Evolutionary conservation across 495 filamentous ascomycete species (phyloP), one percentile per base, ranked within the genome.

Genomic region (Parathielavia hyrcaniae): DNA sequence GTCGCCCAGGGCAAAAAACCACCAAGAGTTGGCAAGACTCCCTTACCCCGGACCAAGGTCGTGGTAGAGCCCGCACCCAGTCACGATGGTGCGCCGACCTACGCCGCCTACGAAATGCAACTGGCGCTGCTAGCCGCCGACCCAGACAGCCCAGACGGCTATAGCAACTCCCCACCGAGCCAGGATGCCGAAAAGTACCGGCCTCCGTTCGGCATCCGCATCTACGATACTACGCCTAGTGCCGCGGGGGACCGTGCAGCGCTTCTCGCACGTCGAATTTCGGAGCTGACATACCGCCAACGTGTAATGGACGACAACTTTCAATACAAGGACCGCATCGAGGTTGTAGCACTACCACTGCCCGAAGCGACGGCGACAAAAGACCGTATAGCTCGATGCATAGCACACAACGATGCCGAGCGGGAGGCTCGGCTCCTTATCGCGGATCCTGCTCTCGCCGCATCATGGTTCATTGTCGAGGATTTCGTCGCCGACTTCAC

Each of bases 41-140:
- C n/a, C n/a, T 10, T 52, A 10, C 34, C 34, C 5, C n/a, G 4
- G 34, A 11, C 34, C 36, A 53, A 53, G 50, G n/a, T 53, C 17
- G 50, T 53, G 17, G 50, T 43, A 26, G 50, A 53, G 50, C 36
- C 50, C 9, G 50, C 50, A 16, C 50, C 50, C 10, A 53, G 50
- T 9, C 50, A 53, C 50, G 50, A 52, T 16, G 50, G 50, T 16
- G 36, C 36, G 17, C 50, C 50, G 17, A 53, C 36, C n/a, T 53
- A 10, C n/a, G 50, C 50, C 50, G 50, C 50, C 11, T 53, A 41
- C 22, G 45, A 47, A 16, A 30, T 47, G 11, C 45, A 14, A 30
- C 23, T 47, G 22, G 11, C 45, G 12, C 22, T 47, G 45, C 45
- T 47, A 5, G 22, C 45, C 22, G 12, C 45, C 45, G 45, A 47